These are phyloP conservation scores for Pulicaria dysenterica DNA, from an alignment of 129 eudicot genomes.

Conservation along the genomic window DNA sequence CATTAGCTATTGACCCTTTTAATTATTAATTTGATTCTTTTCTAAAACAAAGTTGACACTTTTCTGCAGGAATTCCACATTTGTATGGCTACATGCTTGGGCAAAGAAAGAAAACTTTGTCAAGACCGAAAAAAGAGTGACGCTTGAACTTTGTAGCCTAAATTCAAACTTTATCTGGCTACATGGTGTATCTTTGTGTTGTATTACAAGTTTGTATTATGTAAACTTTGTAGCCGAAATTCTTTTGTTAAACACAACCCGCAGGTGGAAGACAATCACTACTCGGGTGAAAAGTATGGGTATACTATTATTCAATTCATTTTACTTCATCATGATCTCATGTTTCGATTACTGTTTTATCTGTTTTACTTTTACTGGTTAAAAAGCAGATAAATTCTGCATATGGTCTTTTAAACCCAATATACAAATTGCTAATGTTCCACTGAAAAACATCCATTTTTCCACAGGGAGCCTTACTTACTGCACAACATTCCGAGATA, in stretches of 20 bases:
- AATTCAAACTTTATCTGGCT: slow-evolving; percentile 6
- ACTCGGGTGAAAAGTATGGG: neutral
- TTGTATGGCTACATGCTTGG: slow-evolving; percentile 87
- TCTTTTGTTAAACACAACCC: neutral
- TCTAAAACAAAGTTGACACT: neutral
- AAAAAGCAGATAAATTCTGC: too few relatives aligned
- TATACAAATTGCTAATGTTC: neutral
- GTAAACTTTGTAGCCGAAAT: slow-evolving; percentile 5
- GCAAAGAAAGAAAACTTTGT: slow-evolving; percentile 80
- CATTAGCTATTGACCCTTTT: neutral
- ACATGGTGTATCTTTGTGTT: slow-evolving; percentile 25
- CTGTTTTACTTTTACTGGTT: too few relatives aligned
- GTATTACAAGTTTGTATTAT: neutral
- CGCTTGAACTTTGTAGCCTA: slow-evolving; percentile 2
- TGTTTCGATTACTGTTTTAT: neutral
- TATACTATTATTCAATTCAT: slow-evolving; percentile 3
- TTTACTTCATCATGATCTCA: neutral
- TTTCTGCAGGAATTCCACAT: slow-evolving; percentile 77
- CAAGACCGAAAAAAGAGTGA: slow-evolving; percentile 70
- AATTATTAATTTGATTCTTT: too few relatives aligned
- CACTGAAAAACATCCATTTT: too few relatives aligned
- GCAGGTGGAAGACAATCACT: neutral
- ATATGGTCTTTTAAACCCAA: too few relatives aligned
- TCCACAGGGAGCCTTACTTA: too few relatives aligned
- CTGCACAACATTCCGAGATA: too few relatives aligned